These are phyloP conservation scores for Astrephomene gubernaculifera DNA, from an alignment of 139 green algal genomes.

Conservation along the genomic window DNA sequence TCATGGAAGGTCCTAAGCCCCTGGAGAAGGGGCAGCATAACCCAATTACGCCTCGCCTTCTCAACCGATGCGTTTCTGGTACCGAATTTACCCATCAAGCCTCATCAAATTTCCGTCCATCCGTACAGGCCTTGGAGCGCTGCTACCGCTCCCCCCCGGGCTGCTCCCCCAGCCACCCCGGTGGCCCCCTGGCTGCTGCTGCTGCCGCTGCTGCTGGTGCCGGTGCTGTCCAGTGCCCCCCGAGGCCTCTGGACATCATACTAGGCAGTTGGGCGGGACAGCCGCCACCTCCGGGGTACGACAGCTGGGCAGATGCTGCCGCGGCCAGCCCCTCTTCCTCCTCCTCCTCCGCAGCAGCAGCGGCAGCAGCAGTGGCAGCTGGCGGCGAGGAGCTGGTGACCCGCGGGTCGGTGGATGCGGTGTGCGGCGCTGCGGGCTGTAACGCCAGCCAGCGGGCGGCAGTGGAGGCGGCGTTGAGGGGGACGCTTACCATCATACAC, in stretches of 20 bases:
- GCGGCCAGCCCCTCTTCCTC: too few species aligned
- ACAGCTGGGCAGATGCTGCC: background rate
- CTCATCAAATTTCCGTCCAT: too few species aligned
- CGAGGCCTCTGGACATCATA: constrained; percentile 1
- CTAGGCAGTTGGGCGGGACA: background rate
- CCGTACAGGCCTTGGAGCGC: background rate
- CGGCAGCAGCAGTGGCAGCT: background rate
- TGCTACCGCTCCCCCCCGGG: background rate
- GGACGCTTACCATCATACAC: background rate
- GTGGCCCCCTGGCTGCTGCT: background rate
- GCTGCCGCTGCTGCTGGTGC: background rate
- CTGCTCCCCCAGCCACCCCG: background rate
- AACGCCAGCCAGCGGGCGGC: constrained; percentile 26
- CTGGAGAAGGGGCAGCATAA: too few species aligned
- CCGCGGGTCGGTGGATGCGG: background rate
- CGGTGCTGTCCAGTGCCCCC: too few species aligned
- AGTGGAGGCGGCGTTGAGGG: background rate
- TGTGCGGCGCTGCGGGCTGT: background rate
- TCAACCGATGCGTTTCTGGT: too few species aligned
- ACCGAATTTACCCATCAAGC: too few species aligned
- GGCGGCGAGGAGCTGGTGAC: background rate
- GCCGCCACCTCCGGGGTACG: background rate
- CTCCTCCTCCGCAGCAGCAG: too few species aligned
- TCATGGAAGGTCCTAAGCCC: too few species aligned
- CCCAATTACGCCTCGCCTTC: too few species aligned